phyloP scores from a whole-genome alignment of 2,329 filamentous ascomycete species.

The Cladorrhinum sp. region DNA sequence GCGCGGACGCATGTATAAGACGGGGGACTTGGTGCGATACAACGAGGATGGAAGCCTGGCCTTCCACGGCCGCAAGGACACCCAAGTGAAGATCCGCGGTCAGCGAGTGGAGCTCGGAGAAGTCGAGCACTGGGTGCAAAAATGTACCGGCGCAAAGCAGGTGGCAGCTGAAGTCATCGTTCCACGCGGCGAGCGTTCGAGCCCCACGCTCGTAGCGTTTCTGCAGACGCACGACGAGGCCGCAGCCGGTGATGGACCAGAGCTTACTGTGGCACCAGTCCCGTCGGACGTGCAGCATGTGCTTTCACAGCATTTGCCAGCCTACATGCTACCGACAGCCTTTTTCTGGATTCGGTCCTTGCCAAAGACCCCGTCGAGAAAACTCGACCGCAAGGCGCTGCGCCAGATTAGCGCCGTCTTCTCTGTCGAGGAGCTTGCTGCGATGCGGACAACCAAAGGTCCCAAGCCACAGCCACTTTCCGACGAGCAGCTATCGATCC shows the following conservation, averaged over 20 bases:
- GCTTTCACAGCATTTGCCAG: too few relatives aligned
- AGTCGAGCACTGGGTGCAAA: conserved; percentile 42
- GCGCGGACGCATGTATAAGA: conserved; percentile 48
- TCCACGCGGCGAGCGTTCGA: conserved; percentile 16
- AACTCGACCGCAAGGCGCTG: too few relatives aligned
- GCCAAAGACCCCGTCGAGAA: too few relatives aligned
- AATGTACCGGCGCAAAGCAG: conserved; percentile 38
- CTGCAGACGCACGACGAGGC: conserved; percentile 13
- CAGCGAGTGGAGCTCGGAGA: conserved; percentile 54
- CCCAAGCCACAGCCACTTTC: conserved; percentile 6
- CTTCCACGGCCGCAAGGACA: conserved; percentile 53
- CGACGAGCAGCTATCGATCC: conserved; percentile 35
- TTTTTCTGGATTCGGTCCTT: too few relatives aligned
- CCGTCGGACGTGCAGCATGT: too few relatives aligned
- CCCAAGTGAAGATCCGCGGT: conserved; percentile 59
- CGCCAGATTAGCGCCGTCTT: too few relatives aligned
- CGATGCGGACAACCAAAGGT: too few relatives aligned
- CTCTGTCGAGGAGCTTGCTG: too few relatives aligned
- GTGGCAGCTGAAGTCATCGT: conserved; percentile 49
- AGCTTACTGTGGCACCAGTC: conserved; percentile 19
- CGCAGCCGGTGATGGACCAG: too few relatives aligned
- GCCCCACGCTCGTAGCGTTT: conserved; percentile 34
- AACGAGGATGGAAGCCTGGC: conserved; percentile 39
- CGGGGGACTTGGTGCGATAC: conserved; percentile 47
- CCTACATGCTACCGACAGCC: too few relatives aligned